These are phyloP conservation scores for Fennellomyces sp. DNA, from an alignment of 371 early-diverging fungal genomes.

Conservation along the genomic window DNA sequence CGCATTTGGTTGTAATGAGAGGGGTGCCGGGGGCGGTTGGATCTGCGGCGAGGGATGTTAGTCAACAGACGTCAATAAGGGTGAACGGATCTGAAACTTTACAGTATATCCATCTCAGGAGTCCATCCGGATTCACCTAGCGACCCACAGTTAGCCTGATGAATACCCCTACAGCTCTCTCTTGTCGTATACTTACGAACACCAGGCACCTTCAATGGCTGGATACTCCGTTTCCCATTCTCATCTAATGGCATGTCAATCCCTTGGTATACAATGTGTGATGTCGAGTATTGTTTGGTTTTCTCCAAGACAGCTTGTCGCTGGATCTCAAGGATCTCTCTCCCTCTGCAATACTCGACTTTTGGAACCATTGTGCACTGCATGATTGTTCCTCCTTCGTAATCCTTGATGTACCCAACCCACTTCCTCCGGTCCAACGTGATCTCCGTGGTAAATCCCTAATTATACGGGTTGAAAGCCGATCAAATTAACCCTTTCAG, in stretches of 20 bases:
- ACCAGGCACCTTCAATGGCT: conserved; percentile 71
- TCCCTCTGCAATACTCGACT: conserved; percentile 58
- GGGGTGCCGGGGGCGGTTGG: conserved; percentile 58
- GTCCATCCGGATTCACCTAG: conserved; percentile 92
- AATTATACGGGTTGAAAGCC: background rate
- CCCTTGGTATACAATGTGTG: conserved; percentile 83
- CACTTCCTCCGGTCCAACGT: conserved; percentile 91
- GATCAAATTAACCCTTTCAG: background rate
- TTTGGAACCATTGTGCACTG: conserved; percentile 74
- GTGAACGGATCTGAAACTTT: conserved; percentile 21
- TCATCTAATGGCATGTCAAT: conserved; percentile 65
- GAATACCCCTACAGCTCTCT: no score
- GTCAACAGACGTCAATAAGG: no score
- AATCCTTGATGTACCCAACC: conserved; percentile 99
- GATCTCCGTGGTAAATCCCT: conserved; percentile 98
- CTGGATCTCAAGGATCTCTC: conserved; percentile 68
- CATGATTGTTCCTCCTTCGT: conserved; percentile 99
- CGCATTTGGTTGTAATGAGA: conserved; percentile 70
- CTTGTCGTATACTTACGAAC: conserved; percentile 61
- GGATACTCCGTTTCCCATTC: conserved; percentile 48
- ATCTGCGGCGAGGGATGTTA: conserved; percentile 38
- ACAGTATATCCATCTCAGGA: conserved; percentile 76
- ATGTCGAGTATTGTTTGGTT: conserved; percentile 73
- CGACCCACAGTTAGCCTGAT: no score
- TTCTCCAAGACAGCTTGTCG: conserved; percentile 80